phyloP scores from a whole-genome alignment of 108 stramenopile species.

The Nannochloropsis granulata region DNA sequence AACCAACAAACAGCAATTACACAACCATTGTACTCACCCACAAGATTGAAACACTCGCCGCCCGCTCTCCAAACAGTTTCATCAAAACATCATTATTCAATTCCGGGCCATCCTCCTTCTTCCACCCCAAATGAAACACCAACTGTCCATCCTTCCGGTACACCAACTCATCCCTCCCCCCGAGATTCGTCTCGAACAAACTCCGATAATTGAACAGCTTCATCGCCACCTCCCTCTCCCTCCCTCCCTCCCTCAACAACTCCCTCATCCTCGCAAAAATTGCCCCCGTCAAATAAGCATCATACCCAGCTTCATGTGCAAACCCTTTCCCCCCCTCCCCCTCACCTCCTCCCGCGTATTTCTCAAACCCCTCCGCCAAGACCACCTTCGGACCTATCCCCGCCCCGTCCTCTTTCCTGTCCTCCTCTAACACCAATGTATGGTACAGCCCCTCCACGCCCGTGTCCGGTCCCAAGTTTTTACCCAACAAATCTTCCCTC shows the following conservation, averaged over 20 bases:
- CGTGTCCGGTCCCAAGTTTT: background rate
- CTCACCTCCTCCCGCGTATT: background rate
- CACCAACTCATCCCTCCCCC: background rate
- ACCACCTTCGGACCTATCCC: background rate
- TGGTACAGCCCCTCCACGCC: constrained; percentile 2
- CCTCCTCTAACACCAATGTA: background rate
- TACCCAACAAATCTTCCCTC: constrained; percentile 9
- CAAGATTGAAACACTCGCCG: background rate
- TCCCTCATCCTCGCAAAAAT: background rate
- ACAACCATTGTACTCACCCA: background rate
- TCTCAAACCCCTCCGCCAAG: background rate
- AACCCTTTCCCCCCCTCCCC: background rate
- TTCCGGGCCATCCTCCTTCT: background rate
- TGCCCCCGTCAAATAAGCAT: constrained; percentile 14
- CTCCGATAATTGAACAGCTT: background rate
- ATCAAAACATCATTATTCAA: background rate
- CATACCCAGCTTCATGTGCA: constrained; percentile 20
- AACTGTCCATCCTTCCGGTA: background rate
- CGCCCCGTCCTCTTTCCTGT: background rate
- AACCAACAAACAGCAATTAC: too few species aligned
- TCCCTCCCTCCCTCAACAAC: background rate
- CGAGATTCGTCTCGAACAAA: background rate
- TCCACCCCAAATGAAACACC: background rate
- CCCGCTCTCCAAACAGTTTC: background rate
- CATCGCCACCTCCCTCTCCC: background rate